Evolutionary conservation across 805 yeast genomes (phyloP), one percentile per base, ranked within the genome.

Genomic region (Candida pseudofarinosa): DNA sequence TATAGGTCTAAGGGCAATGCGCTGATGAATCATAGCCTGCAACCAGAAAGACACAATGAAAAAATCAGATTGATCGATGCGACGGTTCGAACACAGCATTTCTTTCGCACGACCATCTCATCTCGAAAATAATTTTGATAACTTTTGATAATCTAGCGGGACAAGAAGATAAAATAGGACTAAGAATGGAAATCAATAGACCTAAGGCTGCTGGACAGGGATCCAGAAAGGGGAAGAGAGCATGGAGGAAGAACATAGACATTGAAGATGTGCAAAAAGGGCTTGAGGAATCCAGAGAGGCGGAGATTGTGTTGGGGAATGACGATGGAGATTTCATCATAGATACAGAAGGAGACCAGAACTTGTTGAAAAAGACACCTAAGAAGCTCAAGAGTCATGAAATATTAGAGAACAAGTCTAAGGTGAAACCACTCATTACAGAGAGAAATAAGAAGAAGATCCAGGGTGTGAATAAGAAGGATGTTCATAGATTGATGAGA

Each of bases 211-310:
- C 68, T 35, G 97, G 90, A 65, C 39, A 37, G 18, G 58, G 85
- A 3, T 88, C 97, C 5, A 77, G 98, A 57, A 93, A 93, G 70
- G 96, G 96, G 35, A 91, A 87, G 74, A 83, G 77, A 60, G 81
- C 96, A 4, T 88, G 97, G 95, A 80, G 96, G 60, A 88, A 88
- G 65, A 88, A 93, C 63, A 85, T 93, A 45, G 96, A 93, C 61
- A 68, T 93, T 15, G 81, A 79, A 18, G 97, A 88, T 49, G 71
- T 93, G 38, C 88, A 85, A 56, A 62, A 66, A 26, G 85, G 84
- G 10, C 67, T 91, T 33, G 91, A 83, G 52, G 80, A 77, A 35
- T 73, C 73, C 40, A 73, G 88, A 44, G 95, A 88, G 40, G 79
- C 80, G 44, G 58, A 74, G 48, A 65, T 76, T 44, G 73, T 73